Percentiles rank a stretch among this genome's conserved stretches.
Evolutionary conservation across 1,284 basidiomycete species (phyloP).

Genomic region (Tilletia horrida): DNA sequence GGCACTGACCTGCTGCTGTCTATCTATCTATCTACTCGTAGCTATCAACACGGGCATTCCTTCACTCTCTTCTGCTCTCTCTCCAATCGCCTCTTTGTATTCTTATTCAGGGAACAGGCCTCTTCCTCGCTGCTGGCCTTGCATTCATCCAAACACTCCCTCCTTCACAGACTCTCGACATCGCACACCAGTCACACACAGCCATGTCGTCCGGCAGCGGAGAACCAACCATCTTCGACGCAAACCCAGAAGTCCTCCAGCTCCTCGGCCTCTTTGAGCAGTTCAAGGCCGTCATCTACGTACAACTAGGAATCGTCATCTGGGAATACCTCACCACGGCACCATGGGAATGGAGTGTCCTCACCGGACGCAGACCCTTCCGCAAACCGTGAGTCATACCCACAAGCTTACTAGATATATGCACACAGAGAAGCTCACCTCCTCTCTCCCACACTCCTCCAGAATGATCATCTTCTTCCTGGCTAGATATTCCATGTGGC

Average conservation of each 20-base stretch:
- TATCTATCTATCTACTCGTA: too few relatives aligned
- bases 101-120: too few relatives aligned
- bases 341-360: constrained; percentile 4
- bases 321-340: constrained; percentile 14
- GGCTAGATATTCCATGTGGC: constrained; percentile 10
- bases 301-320: constrained; percentile 12
- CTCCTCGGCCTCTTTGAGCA: background rate
- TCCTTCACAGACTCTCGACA: too few relatives aligned
- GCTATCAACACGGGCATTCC: too few relatives aligned
- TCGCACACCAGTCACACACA: too few relatives aligned
- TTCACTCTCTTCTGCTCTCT: too few relatives aligned
- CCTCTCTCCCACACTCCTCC: background rate
- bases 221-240: background rate
- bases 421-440: background rate
- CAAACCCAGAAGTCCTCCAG: background rate
- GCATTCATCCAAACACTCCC: too few relatives aligned
- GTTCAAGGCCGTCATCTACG: constrained; percentile 15
- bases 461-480: constrained; percentile 17
- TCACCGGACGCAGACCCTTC: constrained; percentile 4
- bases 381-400: constrained; percentile 11
- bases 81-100: too few relatives aligned
- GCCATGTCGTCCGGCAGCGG: constrained; percentile 2
- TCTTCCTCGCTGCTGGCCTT: too few relatives aligned
- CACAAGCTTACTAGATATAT: too few relatives aligned
- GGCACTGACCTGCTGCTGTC: too few relatives aligned